Evolutionary conservation across 2,329 filamentous ascomycete genomes (phyloP).

Genomic region (Fusarium concolor): DNA sequence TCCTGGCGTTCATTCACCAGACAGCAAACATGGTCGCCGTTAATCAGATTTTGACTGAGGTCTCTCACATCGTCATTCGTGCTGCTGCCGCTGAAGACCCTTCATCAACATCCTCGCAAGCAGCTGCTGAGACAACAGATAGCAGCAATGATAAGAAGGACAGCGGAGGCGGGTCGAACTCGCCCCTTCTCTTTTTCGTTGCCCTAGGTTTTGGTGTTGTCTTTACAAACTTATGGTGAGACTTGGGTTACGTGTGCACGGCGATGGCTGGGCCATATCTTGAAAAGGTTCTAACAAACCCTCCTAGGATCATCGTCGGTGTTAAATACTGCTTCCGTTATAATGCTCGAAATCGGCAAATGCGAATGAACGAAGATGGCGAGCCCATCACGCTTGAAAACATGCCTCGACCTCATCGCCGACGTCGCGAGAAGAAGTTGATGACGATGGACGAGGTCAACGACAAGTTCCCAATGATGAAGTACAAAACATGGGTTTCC

Average conservation of each 20-base stretch:
- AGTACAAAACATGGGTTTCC: slow-evolving; percentile 96
- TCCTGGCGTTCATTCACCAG: slow-evolving; percentile 22
- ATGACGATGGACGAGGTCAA: slow-evolving; percentile 99
- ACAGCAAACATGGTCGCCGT: slow-evolving; percentile 44
- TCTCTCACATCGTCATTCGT: slow-evolving; percentile 43
- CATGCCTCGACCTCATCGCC: slow-evolving; percentile 85
- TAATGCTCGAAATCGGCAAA: slow-evolving; percentile 88
- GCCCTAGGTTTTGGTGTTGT: slow-evolving; percentile 97
- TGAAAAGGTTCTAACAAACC: slow-evolving; percentile 39
- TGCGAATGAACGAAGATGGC: slow-evolving; percentile 81
- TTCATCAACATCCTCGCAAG: slow-evolving; percentile 36
- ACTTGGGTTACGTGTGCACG: slow-evolving; percentile 58
- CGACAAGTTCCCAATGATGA: slow-evolving; percentile 92
- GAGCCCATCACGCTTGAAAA: slow-evolving; percentile 89
- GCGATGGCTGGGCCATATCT: slow-evolving; percentile 63
- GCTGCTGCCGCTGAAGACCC: slow-evolving; percentile 37
- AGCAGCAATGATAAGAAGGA: slow-evolving; percentile 26
- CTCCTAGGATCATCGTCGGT: slow-evolving; percentile 93
- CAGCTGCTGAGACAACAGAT: slow-evolving; percentile 29
- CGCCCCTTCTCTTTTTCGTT: slow-evolving; percentile 80
- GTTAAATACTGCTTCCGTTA: slow-evolving; percentile 99
- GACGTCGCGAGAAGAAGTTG: slow-evolving; percentile 94
- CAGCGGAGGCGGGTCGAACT: slow-evolving; percentile 52
- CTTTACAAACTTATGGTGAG: slow-evolving; percentile 98
- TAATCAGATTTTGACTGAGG: slow-evolving; percentile 43